Evolutionary conservation across 2,329 filamentous ascomycete genomes (phyloP), one percentile per base, ranked within the genome.

Genomic region (Fusarium sp.): DNA sequence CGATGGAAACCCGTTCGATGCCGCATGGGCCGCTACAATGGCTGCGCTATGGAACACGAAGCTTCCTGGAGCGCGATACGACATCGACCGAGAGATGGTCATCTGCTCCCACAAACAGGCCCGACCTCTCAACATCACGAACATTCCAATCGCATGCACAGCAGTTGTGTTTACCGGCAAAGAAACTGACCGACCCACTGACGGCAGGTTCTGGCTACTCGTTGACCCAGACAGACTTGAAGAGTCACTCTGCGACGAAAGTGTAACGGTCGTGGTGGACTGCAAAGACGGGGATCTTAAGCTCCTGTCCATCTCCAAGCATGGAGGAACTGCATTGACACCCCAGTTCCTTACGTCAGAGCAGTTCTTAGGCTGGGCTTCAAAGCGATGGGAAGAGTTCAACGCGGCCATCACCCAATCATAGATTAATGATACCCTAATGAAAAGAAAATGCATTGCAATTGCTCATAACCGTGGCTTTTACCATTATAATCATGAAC

Each of bases 171-270:
- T 98, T 79, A 90, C 89, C 52, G 91, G 91, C 55, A 88, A 86
- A 81, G 89, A 88, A 79, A 85, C 85, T 35, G 83, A 85, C 65
- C 82, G 80, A 73, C 83, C 81, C 54, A 79, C 80, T 6, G 82
- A 83, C 75, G 87, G 83, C 73, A 87, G 85, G 78, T 87, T 86
- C 79, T 97, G 95, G 94, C 85, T 98, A 6, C 83, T 99, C 65
- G 90, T 93, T 12, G 96, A 99, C 83, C 94, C 94, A 6, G 96
- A 99, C 84, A 90, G 91, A 28, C 92, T 97, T 76, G 96, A 99
- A 84, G 96, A 98, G 84, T 90, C 89, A 14, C 83, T 97, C 48
- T 97, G 94, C 80, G 87, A 91, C 70, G 96, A 99, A 86, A 88
- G 84, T n/a, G 85, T 96, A n/a, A 95, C 92, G 6, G 85, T 98